Conservation (phyloP, 2,329 filamentous ascomycete species). For the Pyricularia sp. region DNA sequence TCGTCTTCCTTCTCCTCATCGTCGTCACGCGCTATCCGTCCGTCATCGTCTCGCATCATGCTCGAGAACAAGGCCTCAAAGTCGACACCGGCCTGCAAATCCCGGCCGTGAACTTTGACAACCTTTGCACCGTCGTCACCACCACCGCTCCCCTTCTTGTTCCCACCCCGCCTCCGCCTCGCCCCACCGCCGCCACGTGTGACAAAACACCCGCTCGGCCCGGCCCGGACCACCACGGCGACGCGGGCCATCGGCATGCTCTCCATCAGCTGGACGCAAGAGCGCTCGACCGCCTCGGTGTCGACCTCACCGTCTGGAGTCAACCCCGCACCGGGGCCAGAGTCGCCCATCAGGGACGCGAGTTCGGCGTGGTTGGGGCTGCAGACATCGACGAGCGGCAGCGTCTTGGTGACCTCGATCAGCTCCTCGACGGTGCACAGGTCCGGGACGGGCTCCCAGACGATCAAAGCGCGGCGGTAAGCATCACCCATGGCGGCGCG, state of each 20-base stretch:
- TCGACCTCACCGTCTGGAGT: slow-evolving; percentile 45
- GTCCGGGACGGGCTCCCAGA: slow-evolving; percentile 95
- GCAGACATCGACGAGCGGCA: slow-evolving; percentile 53
- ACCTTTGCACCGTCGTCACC: slow-evolving; percentile 5
- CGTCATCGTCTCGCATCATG: slow-evolving; percentile 42
- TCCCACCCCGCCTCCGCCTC: slow-evolving; percentile 29
- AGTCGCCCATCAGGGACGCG: slow-evolving; percentile 68
- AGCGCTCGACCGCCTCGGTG: slow-evolving; percentile 41
- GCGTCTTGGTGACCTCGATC: slow-evolving; percentile 53
- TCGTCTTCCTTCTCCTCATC: slow-evolving; percentile 38
- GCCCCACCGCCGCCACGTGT: slow-evolving; percentile 47
- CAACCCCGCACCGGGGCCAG: slow-evolving; percentile 33
- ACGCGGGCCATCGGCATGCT: slow-evolving; percentile 57
- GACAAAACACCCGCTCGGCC: slow-evolving; percentile 62
- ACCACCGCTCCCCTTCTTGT: slow-evolving; percentile 24
- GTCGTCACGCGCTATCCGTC: slow-evolving; percentile 39
- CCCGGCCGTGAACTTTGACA: slow-evolving; percentile 27
- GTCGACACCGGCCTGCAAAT: slow-evolving; percentile 49
- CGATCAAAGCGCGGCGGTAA: slow-evolving; percentile 54
- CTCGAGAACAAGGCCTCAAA: slow-evolving; percentile 54
- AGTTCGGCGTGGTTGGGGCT: slow-evolving; percentile 84
- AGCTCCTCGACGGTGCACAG: slow-evolving; percentile 65
- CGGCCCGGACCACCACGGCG: slow-evolving; percentile 60
- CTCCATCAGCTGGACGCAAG: slow-evolving; percentile 53
- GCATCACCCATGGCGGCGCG: slow-evolving; percentile 23